These are phyloP conservation scores for Nicotiana tomentosiformis DNA, from an alignment of 257 asterid genomes.

Conservation along the genomic window DNA sequence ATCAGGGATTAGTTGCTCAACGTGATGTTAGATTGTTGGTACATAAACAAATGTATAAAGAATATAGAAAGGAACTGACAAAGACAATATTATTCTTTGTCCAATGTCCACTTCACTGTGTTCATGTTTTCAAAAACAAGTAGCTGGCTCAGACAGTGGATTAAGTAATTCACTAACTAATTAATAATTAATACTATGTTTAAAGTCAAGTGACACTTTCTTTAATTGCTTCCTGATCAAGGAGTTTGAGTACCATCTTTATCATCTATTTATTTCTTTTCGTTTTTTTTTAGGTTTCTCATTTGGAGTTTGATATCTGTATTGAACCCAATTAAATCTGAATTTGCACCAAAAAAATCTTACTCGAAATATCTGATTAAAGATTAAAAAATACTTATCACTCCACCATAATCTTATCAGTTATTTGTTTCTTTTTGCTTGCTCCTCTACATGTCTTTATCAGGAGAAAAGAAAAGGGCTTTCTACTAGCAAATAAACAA, in stretches of 20 bases:
- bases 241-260: neutral
- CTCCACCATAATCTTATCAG: too few species aligned
- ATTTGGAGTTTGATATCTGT: too few species aligned
- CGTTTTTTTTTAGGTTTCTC: too few species aligned
- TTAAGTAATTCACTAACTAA: neutral
- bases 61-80: neutral
- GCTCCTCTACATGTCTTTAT: neutral
- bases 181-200: neutral
- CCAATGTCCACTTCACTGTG: neutral
- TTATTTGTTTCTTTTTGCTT: neutral
- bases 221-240: neutral
- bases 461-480: neutral
- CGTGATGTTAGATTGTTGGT: neutral
- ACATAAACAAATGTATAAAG: neutral
- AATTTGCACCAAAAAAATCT: too few species aligned
- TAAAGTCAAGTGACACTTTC: neutral
- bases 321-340: too few species aligned
- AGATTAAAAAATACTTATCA: rapidly evolving
- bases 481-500: too few species aligned
- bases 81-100: neutral
- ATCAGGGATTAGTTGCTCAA: neutral
- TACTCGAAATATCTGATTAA: too few species aligned
- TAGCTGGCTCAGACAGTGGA: neutral
- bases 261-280: neutral
- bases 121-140: neutral